Percentiles rank a stretch among this genome's conserved stretches.
Evolutionary conservation across 176 grass and related monocot species (phyloP).

Genomic region (Hordeum vulgare): DNA sequence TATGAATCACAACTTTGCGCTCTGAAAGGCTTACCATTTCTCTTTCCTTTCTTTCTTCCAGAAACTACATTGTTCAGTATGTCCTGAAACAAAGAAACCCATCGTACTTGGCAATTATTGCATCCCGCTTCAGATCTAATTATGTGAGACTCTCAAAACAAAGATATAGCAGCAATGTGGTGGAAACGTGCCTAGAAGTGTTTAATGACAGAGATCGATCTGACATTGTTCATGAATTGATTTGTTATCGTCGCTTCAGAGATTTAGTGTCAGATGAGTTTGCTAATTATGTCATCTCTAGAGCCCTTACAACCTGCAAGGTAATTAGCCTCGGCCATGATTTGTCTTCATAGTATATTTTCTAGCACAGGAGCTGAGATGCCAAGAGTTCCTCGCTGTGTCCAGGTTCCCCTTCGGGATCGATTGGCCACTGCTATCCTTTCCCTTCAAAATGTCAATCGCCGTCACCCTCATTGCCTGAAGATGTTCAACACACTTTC

Average conservation of each 20-base stretch:
- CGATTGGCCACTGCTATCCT: slow-evolving; percentile 27
- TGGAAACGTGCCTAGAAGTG: slow-evolving; percentile 45
- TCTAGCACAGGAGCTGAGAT: neutral
- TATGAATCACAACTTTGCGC: neutral
- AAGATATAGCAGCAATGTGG: slow-evolving; percentile 52
- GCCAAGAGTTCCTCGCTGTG: neutral
- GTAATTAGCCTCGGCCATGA: neutral
- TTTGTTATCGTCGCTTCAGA: slow-evolving; percentile 20
- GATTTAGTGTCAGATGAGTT: slow-evolving; percentile 37
- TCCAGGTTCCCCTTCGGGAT: slow-evolving; percentile 5
- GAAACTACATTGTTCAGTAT: slow-evolving; percentile 56
- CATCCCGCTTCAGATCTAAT: slow-evolving; percentile 14
- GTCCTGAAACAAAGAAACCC: slow-evolving; percentile 12
- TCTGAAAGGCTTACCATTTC: neutral
- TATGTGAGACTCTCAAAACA: slow-evolving; percentile 37
- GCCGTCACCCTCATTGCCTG: slow-evolving; percentile 24
- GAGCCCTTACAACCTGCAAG: slow-evolving; percentile 25
- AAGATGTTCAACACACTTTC: slow-evolving; percentile 33
- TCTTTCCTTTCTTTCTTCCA: neutral
- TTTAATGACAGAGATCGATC: neutral
- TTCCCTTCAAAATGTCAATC: slow-evolving; percentile 23
- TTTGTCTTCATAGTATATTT: neutral
- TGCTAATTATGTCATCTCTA: slow-evolving; percentile 57
- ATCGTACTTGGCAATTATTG: neutral
- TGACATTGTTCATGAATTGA: slow-evolving; percentile 30